phyloP scores from a whole-genome alignment of 345 rosid genomes.

The Physaria fendleri region DNA sequence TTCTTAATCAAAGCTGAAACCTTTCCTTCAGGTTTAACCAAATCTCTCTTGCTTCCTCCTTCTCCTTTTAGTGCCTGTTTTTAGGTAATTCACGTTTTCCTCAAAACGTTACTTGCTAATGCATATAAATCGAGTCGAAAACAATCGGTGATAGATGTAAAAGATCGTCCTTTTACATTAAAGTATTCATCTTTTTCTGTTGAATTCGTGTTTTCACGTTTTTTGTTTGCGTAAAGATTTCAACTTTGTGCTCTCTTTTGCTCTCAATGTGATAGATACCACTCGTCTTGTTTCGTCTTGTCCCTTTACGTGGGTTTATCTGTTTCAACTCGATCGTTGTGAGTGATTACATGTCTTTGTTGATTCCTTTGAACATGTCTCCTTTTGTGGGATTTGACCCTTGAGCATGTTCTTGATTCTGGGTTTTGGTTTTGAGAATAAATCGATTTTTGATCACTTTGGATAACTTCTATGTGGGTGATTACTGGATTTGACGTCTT shows the following conservation, averaged over 20 bases:
- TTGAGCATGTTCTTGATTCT: conserved; percentile 19
- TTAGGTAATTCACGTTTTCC: conserved; percentile 15
- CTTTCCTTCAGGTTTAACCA: conserved; percentile 2
- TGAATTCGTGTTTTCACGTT: conserved; percentile 34
- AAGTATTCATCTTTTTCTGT: conserved; percentile 29
- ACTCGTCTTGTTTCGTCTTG: conserved; percentile 10
- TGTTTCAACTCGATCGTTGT: conserved; percentile 31
- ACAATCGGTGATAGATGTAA: conserved; percentile 1
- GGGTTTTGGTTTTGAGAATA: background rate
- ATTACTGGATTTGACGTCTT: conserved; percentile 12
- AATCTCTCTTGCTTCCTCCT: background rate
- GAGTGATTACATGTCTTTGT: conserved; percentile 8
- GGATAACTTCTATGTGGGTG: background rate
- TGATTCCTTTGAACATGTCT: conserved; percentile 8
- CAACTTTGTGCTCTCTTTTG: conserved; percentile 6
- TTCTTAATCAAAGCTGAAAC: conserved; percentile 18
- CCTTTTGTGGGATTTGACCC: background rate
- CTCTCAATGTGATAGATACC: conserved; percentile 22
- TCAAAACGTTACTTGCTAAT: conserved; percentile 16
- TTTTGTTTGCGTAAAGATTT: conserved; percentile 10
- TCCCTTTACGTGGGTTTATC: conserved; percentile 23
- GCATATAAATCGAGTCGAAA: background rate
- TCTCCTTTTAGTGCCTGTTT: background rate
- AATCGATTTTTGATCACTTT: background rate
- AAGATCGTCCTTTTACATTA: conserved; percentile 24